These are phyloP conservation scores for Artomyces pyxidatus DNA, from an alignment of 768 basidiomycete genomes.

Conservation along the genomic window DNA sequence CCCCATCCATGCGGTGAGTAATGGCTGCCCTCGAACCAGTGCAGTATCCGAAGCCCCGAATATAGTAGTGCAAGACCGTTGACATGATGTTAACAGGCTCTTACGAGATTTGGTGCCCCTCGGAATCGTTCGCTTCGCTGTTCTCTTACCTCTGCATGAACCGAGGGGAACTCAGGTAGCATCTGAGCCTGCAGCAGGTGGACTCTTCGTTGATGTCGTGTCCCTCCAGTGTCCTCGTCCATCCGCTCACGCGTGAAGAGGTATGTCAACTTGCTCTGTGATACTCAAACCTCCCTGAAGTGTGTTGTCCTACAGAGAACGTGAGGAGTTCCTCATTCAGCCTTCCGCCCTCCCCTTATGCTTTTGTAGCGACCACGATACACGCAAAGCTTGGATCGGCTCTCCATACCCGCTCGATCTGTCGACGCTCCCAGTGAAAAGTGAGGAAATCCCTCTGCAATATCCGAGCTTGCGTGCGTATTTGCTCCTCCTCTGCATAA, in stretches of 20 bases:
- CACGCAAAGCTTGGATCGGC: conserved; percentile 68
- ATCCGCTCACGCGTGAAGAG: conserved; percentile 65
- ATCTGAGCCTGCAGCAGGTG: too few species aligned
- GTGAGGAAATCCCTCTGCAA: conserved; percentile 53
- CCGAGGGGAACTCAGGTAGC: conserved; percentile 66
- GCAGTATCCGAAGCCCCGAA: too few species aligned
- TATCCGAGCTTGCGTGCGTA: conserved; percentile 40
- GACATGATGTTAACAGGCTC: too few species aligned
- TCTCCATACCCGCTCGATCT: conserved; percentile 63
- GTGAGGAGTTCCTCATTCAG: conserved; percentile 27
- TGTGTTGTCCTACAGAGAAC: conserved; percentile 36
- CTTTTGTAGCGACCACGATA: conserved; percentile 53
- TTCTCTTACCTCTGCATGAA: conserved; percentile 70
- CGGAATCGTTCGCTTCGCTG: conserved; percentile 66
- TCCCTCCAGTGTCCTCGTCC: conserved; percentile 67
- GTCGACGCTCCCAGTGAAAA: conserved; percentile 40
- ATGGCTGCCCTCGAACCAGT: too few species aligned
- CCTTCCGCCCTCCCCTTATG: neutral
- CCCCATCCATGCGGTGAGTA: conserved; percentile 69
- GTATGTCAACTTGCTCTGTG: too few species aligned
- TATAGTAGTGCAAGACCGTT: too few species aligned
- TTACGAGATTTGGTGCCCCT: conserved; percentile 76
- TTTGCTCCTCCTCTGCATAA: neutral
- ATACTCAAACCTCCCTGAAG: too few species aligned
- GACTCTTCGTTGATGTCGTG: too few species aligned